Base-by-base conservation (phyloP, 352 stramenopile species). In the Globisporangium cystogenes region DNA sequence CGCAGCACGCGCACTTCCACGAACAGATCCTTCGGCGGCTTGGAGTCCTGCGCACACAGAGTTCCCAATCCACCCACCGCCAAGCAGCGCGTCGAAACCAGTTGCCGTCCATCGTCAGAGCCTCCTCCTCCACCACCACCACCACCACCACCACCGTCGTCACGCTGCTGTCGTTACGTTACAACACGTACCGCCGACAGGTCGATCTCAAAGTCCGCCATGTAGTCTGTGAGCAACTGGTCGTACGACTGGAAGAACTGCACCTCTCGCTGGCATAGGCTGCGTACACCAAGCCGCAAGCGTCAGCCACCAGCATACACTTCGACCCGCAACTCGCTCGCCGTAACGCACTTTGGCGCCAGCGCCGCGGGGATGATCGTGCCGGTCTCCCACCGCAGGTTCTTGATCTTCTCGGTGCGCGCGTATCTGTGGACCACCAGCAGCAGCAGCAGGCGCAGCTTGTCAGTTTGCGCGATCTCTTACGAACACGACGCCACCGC, bases 191-290 rank as follows among this genome's bases (percentile, higher is more conserved):
- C 86, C 51, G 87, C 76, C 7, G 83, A 84, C 26, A 96, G 67
- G 39, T 96, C 87, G 46, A 96, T 76, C 47, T 93, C 82, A 56
- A 95, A 90, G 48, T 86, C 72, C 33, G 81, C 59, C 85, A 96
- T 96, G 70, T 96, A 97, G 45, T 93, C 74, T 33, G 83, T 96
- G 20, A 97, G 74, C 24, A 96, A 64, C 65, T 95, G 78, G 67
- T 97, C 89, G 68, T 97, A 97, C 43, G 72, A 68, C 63, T 96
- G 85, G 64, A 96, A 96, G 59, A 96, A 94, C 57, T 96, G 82
- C 50, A 91, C 70, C 57, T 97, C 89, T 26, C 68, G 71, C 44
- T 82, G 73, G 52, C 80, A 90, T 42, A 97, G 66, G 42, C 85
- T 96, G 60, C 45, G 41, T 6, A 4, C 57, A 93, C 84, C 26